Base-by-base conservation (phyloP, 768 basidiomycete genomes). In the Mycena leptocephala region DNA sequence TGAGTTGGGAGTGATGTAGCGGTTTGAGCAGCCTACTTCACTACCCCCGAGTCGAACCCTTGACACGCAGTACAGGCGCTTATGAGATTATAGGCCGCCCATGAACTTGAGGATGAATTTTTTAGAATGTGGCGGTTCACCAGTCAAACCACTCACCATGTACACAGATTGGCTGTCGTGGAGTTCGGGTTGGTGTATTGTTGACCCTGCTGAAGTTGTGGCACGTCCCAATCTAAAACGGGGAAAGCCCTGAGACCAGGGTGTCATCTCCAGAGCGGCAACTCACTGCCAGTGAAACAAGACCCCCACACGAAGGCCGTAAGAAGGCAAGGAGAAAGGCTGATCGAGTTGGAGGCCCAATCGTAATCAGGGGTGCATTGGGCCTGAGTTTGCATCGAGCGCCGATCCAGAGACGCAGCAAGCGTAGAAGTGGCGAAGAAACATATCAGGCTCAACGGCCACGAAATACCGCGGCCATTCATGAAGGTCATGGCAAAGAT, bases 61-160 rank as follows among this genome's bases (percentile, higher is more conserved):
- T 92, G 91, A 66, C 91, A 92, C 26, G 85, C 76, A 11, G 88
- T 85, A 65, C 91, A 92, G 8, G 88, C 91, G 78, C 87, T 87
- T 73, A 91, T 80, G 18, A 92, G 82, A 68, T 92, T 92, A 73
- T 92, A 92, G 14, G 87, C 88, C 28, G 88, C 86, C 91, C 90
- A 92, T 1, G 91, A 92, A 59, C 91, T 92, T 39, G 7, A 16
- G 41, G 72, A 35, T 30, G 22, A 33, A 62, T 72, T 26, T 72
- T 53, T 53, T 20, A 13, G 33, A 48, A 61, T 46, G 1, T 65
- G 35, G 43, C 24, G 2, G 20, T 20, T 63, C 14, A 37, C 14
- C 13, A 16, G 28, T 30, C 16, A 41, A 37, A 41, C 2, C 46
- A 43, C 83, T 65, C 75, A 89, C 89, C 89, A 89, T 35, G 82